These are phyloP conservation scores for Pestalotiopsis sp. DNA, from an alignment of 2,329 filamentous ascomycete genomes.

Conservation along the genomic window DNA sequence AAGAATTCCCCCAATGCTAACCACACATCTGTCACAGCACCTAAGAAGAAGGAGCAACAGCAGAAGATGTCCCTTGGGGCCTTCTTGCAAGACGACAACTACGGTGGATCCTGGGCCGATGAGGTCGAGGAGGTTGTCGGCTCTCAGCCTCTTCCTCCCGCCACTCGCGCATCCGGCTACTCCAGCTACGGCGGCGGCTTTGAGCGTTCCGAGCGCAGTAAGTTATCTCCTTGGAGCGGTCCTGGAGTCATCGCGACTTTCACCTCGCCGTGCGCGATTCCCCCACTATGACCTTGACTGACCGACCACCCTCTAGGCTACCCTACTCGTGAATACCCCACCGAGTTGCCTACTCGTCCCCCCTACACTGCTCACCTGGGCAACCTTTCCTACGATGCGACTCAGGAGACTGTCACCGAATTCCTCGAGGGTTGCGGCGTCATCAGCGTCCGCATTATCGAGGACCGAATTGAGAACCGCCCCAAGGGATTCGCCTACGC, in stretches of 20 bases:
- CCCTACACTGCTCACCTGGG: slow-evolving; percentile 95
- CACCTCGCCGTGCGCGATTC: not conserved
- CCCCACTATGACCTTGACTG: slow-evolving; percentile 6
- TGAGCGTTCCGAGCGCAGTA: slow-evolving; percentile 44
- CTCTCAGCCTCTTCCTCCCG: slow-evolving; percentile 58
- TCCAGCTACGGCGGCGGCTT: slow-evolving; percentile 28
- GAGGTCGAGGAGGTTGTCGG: slow-evolving; percentile 90
- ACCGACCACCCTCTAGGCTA: slow-evolving; percentile 44
- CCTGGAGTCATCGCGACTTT: not conserved
- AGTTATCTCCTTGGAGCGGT: slow-evolving; percentile 6
- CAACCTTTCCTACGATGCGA: slow-evolving; percentile 95
- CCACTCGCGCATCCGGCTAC: slow-evolving; percentile 30
- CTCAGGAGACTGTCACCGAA: slow-evolving; percentile 77
- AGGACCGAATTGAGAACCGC: slow-evolving; percentile 90
- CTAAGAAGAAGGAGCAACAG: slow-evolving; percentile 81
- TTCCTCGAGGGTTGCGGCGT: slow-evolving; percentile 87
- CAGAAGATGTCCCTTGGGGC: slow-evolving; percentile 98
- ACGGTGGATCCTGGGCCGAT: slow-evolving; percentile 91
- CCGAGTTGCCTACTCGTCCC: slow-evolving; percentile 79
- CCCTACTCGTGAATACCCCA: slow-evolving; percentile 73
- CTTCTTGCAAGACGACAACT: slow-evolving; percentile 92
- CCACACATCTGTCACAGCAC: slow-evolving; percentile 61
- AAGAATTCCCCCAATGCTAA: slow-evolving; percentile 42
- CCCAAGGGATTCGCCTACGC: slow-evolving; percentile 99
- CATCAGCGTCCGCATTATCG: slow-evolving; percentile 91